phyloP scores from a whole-genome alignment of 441 rosid genomes.

The Sinapis alba region DNA sequence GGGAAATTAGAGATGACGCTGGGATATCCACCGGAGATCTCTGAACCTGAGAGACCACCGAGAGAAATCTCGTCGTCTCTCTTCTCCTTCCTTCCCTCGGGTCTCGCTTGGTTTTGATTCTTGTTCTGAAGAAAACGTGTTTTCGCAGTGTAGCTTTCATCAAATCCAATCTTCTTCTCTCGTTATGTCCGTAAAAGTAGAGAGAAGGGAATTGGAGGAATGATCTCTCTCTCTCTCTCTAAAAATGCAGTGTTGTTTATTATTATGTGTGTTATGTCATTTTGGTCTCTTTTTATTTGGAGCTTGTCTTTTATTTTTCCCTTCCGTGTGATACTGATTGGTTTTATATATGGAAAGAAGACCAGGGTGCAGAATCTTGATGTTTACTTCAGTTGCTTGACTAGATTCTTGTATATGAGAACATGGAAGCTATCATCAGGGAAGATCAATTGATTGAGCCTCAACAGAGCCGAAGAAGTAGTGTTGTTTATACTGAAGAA shows the following conservation, averaged over 20 bases:
- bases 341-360: background rate
- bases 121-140: background rate
- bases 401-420: background rate
- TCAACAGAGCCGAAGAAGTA: background rate
- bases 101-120: background rate
- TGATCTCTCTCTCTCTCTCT: background rate
- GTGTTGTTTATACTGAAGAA: background rate
- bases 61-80: background rate
- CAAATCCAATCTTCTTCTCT: background rate
- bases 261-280: constrained; percentile 8
- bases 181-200: constrained; percentile 6
- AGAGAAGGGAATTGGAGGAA: constrained; percentile 1
- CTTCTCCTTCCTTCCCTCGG: background rate
- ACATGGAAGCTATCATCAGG: background rate
- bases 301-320: background rate
- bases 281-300: background rate
- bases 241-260: background rate
- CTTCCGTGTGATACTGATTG: background rate
- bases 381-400: background rate
- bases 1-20: background rate
- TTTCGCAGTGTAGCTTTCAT: background rate
- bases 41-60: background rate
- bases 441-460: background rate
- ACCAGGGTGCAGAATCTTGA: background rate
- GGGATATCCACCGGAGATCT: background rate